Evolutionary conservation across 2,329 filamentous ascomycete genomes (phyloP), one percentile per base, ranked within the genome.

Genomic region (Anisogramma anomala): DNA sequence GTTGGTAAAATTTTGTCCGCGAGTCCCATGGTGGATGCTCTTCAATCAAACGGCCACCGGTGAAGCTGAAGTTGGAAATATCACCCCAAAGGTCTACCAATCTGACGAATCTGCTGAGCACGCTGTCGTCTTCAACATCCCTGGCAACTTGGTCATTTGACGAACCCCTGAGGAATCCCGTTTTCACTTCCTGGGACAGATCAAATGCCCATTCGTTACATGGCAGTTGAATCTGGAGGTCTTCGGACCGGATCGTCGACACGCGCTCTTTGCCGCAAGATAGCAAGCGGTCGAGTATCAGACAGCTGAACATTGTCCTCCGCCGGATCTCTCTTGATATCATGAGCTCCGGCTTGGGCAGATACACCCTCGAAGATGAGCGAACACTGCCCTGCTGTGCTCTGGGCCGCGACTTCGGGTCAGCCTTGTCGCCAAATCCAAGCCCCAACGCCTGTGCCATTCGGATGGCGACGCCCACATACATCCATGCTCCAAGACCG

Each of bases 241-340:
- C 74, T 3, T 74, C 65, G 1, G 72, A 61, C 27, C 68, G 66
- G 32, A 84, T 67, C 52, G 74, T 77, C 11, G 71, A 68, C 1
- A 73, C 67, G 17, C 79, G 67, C 39, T 75, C 69, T 47, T 73
- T 74, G 15, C 79, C 79, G 50, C 73, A 78, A 26, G 77, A 73
- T 18, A 84, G 61, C 57, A 84, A 74, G 3, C 79, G 72, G 54
- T 86, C 82, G 50, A 86, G 65, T 38, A 84, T 77, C 44, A 82
- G 77, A 52, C 80, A 84, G 50, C 80, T 83, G 64, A 81, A 85
- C 64, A 84, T 82, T 1, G 81, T 84, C 6, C 82, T 71, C 19
- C 82, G 67, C 45, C 70, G 66, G 10, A 79, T 71, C 55, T 86
- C 82, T 43, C 74, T 74, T 26, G 71, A 63, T 17, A 80, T 71